Base-by-base conservation (phyloP, 495 filamentous ascomycete genomes). In the Penicillium egyptiacum region DNA sequence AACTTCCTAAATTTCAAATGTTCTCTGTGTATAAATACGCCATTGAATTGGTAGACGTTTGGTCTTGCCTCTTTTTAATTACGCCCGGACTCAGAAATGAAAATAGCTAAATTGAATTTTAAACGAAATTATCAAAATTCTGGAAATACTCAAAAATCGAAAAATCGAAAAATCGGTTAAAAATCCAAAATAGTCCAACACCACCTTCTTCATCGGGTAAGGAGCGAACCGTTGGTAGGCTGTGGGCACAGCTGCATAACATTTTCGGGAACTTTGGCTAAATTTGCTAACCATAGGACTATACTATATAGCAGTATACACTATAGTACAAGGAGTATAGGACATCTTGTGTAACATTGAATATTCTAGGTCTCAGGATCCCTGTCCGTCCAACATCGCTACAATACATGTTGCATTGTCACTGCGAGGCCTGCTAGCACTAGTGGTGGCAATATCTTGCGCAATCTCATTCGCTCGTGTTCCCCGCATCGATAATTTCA, bases 371-470 rank as follows among this genome's bases (percentile, higher is more conserved):
- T n/a, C 23, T 55, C 42, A 70, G 23, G 67, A 66, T 40, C 56
- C 45, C 35, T 62, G 63, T 39, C 69, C 68, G 47, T 72, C 69
- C 14, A 74, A 14, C 57, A 75, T 66, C 12, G 44, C 67, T 19
- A 75, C 59, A 48, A 75, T 61, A 49, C 72, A 75, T 1, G 72
- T 66, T 25, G 64, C 58, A 63, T 75, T 75, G 47, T 75, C 72
- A 53, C 72, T 71, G 3, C 50, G 41, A 8, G 50, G 53, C 33
- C 44, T 50, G 26, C 39, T 61, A 12, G 56, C 60, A 39, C 42
- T 57, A 9, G 20, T 59, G 40, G 49, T 59, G 17, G 64, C 61
- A 9, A 75, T 58, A 9, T 66, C 61, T 44, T 67, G 57, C 5
- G 72, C 72, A 44, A 75, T 68, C 40, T 73, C 66, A 37, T 58